phyloP scores from a whole-genome alignment of 2,329 filamentous ascomycete species.

The Pseudocercospora ulei region DNA sequence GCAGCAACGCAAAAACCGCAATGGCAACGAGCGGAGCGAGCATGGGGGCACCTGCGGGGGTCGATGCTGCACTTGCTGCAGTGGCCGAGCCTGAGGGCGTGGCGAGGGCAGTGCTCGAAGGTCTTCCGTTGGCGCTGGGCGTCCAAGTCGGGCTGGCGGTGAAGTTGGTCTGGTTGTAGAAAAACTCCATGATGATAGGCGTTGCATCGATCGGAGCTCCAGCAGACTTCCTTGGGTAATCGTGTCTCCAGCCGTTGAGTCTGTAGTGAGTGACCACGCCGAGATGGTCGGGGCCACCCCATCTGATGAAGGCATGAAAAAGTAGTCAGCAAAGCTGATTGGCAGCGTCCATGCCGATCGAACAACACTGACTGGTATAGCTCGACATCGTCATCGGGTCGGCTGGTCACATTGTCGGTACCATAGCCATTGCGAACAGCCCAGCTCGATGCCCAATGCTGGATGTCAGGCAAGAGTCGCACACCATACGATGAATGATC shows the following conservation, averaged over 20 bases:
- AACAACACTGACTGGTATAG: conserved; percentile 9
- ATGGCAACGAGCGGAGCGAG: too few relatives aligned
- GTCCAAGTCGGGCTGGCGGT: conserved; percentile 3
- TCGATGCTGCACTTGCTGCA: too few relatives aligned
- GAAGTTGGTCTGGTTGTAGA: conserved; percentile 26
- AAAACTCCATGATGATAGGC: conserved; percentile 29
- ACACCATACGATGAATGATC: conserved; percentile 10
- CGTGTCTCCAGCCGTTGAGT: conserved; percentile 32
- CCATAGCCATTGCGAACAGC: conserved; percentile 32
- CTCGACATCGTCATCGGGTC: conserved; percentile 14
- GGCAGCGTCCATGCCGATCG: not conserved
- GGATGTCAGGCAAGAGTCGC: conserved; percentile 19
- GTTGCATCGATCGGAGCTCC: conserved; percentile 24
- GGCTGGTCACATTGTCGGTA: conserved; percentile 27
- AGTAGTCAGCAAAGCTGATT: not conserved
- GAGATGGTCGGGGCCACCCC: conserved; percentile 28
- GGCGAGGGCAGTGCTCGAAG: too few relatives aligned
- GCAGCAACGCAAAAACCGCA: too few relatives aligned
- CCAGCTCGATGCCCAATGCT: conserved; percentile 34
- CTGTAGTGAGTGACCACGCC: conserved; percentile 35
- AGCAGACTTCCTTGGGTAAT: conserved; percentile 24
- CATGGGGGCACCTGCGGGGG: too few relatives aligned
- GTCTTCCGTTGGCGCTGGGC: not conserved
- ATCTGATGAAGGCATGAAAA: too few relatives aligned
- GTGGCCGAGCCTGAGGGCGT: not conserved